Conservation (phyloP, 148 eudicot genomes). For the Dysphania ambrosioides region DNA sequence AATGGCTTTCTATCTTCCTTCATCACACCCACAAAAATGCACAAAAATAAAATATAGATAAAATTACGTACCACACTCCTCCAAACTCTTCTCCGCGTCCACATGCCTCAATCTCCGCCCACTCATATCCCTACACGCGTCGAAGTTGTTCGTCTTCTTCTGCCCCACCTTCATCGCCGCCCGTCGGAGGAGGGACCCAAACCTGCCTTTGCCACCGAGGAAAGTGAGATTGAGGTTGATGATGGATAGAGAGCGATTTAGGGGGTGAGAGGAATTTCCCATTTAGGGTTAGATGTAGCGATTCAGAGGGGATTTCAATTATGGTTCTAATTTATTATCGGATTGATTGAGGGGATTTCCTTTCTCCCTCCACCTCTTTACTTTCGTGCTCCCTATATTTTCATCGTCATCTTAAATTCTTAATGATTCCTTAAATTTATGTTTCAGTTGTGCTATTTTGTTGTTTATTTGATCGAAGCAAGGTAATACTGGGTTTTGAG, state of each 20-base stretch:
- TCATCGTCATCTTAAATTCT: too few relatives aligned
- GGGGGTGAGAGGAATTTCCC: constrained; percentile 39
- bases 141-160: constrained; percentile 94
- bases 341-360: constrained; percentile 37
- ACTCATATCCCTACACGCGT: constrained; percentile 98
- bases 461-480: too few relatives aligned
- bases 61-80: too few relatives aligned
- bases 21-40: too few relatives aligned
- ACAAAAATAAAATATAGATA: too few relatives aligned
- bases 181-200: constrained; percentile 83
- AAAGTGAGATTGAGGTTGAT: constrained; percentile 50
- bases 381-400: too few relatives aligned
- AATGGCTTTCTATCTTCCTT: too few relatives aligned
- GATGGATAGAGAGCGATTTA: constrained; percentile 30
- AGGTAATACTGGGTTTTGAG: too few relatives aligned
- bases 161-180: constrained; percentile 95
- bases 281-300: constrained; percentile 51
- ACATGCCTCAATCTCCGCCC: constrained; percentile 88
- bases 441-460: too few relatives aligned
- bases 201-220: constrained; percentile 94
- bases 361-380: too few relatives aligned
- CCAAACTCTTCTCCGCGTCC: constrained; percentile 93
- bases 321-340: constrained; percentile 24
- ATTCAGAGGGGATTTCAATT: constrained; percentile 42
- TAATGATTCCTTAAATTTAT: too few relatives aligned